Conservation (phyloP, 2,329 filamentous ascomycete species). For the Alternaria arborescens region DNA sequence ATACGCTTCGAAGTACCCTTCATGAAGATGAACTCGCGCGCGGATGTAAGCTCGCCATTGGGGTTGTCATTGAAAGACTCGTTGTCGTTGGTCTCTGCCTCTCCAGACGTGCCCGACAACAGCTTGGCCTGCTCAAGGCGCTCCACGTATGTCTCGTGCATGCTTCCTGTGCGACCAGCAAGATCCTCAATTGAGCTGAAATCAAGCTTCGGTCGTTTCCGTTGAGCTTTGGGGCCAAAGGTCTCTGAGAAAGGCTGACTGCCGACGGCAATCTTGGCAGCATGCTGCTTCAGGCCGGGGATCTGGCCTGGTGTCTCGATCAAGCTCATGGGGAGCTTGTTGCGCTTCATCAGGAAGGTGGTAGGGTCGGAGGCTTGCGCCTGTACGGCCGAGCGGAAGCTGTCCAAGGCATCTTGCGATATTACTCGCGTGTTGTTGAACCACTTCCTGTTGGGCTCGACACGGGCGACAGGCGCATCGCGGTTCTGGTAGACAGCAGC, state of each 20-base stretch:
- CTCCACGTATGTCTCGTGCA: conserved; percentile 82
- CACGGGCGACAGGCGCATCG: conserved; percentile 81
- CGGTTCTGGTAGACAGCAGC: conserved; percentile 84
- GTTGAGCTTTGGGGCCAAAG: conserved; percentile 91
- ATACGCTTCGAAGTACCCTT: conserved; percentile 91
- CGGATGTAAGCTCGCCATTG: conserved; percentile 54
- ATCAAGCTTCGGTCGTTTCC: conserved; percentile 89
- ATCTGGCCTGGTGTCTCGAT: conserved; percentile 77
- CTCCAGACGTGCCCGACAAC: conserved; percentile 73
- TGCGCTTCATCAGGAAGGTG: conserved; percentile 92
- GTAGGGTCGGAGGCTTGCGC: conserved; percentile 92
- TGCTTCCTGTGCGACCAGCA: conserved; percentile 79
- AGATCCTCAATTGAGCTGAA: conserved; percentile 84
- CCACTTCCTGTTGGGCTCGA: conserved; percentile 98
- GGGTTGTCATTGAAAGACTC: conserved; percentile 41
- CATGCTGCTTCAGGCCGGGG: conserved; percentile 89
- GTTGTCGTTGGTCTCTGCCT: conserved; percentile 62
- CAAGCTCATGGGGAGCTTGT: conserved; percentile 95
- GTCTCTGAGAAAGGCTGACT: conserved; percentile 85
- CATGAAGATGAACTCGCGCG: conserved; percentile 78
- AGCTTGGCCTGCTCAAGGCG: conserved; percentile 80
- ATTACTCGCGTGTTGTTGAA: conserved; percentile 94
- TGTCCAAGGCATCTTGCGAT: conserved; percentile 83
- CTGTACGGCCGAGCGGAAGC: conserved; percentile 91
- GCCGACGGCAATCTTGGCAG: conserved; percentile 93